Evolutionary conservation across 1,139 yeast genomes (phyloP), one percentile per base, ranked within the genome.

Genomic region (Zhuliangozyma blackwelliae): DNA sequence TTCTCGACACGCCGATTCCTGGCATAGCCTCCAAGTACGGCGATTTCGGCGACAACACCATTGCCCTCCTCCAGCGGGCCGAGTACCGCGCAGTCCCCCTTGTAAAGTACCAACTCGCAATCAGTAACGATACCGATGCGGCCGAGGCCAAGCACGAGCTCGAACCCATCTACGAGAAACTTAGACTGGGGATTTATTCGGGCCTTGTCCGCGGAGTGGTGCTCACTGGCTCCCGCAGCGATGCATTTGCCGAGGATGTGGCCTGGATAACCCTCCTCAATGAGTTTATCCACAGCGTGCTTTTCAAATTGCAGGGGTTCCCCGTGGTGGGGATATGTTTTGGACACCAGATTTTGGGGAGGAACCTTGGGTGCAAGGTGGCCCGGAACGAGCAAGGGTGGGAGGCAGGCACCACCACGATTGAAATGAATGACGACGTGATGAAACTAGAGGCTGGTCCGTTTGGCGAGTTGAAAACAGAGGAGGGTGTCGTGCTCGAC

Each of bases 291-390:
- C 52, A 57, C 25, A 43, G 44, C 28, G 51, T 43, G 36, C 54
- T 56, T 30, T 64, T 61, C 47, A 32, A 49, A 23, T 36, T 55
- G 11, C 44, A 41, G 3, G 41, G 50, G 44, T 51, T 68, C 36
- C 83, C 83, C 1, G 46, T 77, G 3, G 69, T 74, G 3, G 90
- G 94, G 1, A 66, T 88, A 29, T 89, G 96, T 55, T 88, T 86
- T 55, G 97, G 96, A 3, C 96, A 88, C 56, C 97, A 89, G 54
- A 67, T 87, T 13, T 57, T 86, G 22, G 82, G 80, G 2, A 69
- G 81, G 40, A 78, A 82, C 6, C 59, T 86, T 33, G 92, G 88
- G 2, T 71, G 77, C 28, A 60, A 61, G 34, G 82, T 83, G 4
- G 77, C 65, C 6, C 65, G 79, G 41, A 84, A 80, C 55, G 61